Base-by-base conservation (phyloP, 2,329 filamentous ascomycete species). In the Ascochyta pisi region DNA sequence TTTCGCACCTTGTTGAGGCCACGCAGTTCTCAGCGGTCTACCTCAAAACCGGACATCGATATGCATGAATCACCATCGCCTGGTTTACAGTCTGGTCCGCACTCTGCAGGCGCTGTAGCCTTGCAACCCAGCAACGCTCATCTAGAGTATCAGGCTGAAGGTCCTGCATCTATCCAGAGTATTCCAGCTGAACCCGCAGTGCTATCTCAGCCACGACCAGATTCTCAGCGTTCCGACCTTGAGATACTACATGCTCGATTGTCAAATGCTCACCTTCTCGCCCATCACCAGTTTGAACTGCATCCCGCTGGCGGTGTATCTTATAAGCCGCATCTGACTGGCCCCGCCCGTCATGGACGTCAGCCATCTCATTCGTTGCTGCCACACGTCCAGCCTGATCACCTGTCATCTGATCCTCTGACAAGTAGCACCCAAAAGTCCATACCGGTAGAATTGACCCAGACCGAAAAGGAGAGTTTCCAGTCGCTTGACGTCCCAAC, bases 401-500 rank as follows among this genome's bases (percentile, higher is more conserved):
- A 26, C 4, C 16, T 43, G n/a, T 31, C 26, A 43, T 29, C 38
- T 31, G 47, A 44, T 13, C 13, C 23, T 27, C 24, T 13, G 23
- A 15, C 23, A 9, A 27, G 3, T 23, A 22, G 7, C 8, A 27
- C 31, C 13, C 16, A 26, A n/a, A 33, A 38, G 13, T 26, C 47
- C 4, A 23, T 50, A 7, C 26, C 33, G n/a, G 38, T 56, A 5
- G 42, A 43, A 26, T 47, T 56, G 4, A 57, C 57, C 15, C 47
- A 50, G 31, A 43, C 50, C 35, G 62, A 63, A 16, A 53, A 50
- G 31, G 44, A 42, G 22, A 43, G 48, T 24, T 50, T 63, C 8
- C 37, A 27, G n/a, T 56, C 47, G 13, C 46, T 56, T n/a, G 53
- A 51, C 19, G 38, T 56, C 8, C 49, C 54, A 9, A 58, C 49